phyloP scores from a whole-genome alignment of 23 red algal genomes.

The Gracilaria gracilis region DNA sequence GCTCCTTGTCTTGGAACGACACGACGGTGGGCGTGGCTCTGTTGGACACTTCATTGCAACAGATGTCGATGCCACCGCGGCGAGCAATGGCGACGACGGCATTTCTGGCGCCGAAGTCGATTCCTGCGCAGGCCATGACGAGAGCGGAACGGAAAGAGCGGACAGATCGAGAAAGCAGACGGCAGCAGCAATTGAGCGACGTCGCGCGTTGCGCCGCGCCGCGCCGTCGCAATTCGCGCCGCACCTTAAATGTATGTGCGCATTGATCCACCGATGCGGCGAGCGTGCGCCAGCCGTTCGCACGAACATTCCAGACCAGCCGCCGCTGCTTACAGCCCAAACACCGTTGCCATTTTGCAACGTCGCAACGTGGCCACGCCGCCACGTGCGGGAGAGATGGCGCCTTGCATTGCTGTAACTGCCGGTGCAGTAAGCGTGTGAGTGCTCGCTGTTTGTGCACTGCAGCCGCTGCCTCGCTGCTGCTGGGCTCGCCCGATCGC shows the following conservation, averaged over 20 bases:
- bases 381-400: too few relatives aligned
- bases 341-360: neutral
- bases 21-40: constrained; percentile 91
- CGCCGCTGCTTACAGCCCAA: neutral
- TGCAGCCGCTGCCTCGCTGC: neutral
- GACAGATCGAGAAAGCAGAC: neutral
- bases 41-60: constrained; percentile 94
- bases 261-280: constrained; percentile 5
- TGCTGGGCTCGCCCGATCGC: neutral
- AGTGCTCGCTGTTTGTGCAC: neutral
- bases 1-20: constrained; percentile 83
- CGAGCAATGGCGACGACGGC: constrained; percentile 95
- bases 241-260: constrained; percentile 5
- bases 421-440: neutral
- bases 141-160: neutral
- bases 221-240: too few relatives aligned
- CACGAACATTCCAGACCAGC: constrained; percentile 64
- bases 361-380: neutral
- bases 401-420: constrained; percentile 1
- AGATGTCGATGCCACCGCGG: constrained; percentile 95
- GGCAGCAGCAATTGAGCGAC: neutral
- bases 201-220: too few relatives aligned
- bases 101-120: constrained; percentile 96
- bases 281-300: constrained; percentile 4
- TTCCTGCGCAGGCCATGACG: constrained; percentile 93